Evolutionary conservation across 2,329 filamentous ascomycete species (phyloP), one percentile per base, ranked within the genome.

Genomic region (Diaporthe humulicola): DNA sequence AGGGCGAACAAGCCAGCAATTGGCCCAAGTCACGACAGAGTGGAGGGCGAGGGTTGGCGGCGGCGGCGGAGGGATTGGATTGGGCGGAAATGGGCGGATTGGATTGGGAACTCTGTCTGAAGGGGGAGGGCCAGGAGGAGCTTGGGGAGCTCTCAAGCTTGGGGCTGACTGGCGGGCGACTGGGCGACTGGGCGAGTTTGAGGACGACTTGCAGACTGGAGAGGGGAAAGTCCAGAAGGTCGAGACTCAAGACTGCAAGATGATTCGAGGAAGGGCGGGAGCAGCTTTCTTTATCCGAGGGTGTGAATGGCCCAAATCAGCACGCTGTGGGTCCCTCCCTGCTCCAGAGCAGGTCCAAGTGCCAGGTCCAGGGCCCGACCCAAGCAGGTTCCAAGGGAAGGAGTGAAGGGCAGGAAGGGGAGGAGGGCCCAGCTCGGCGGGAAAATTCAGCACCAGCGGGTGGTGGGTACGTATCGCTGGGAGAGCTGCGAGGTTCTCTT

Each of bases 251-350:
- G 57, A 64, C 22, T 69, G 70, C 57, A 75, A 75, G 73, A 73
- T 75, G 73, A 75, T 75, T 75, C 73, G 73, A 75, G 73, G 70
- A 75, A 75, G 73, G 73, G 73, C 70, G 70, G 73, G 73, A 71
- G 64, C 70, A 30, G 28, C 57, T 71, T 74, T 73, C 73, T 75
- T 75, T 75, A 75, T 75, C 69, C 70, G 61, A 66, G 61, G 40
- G 52, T 75, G 73, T 75, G 70, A 75, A 61, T 73, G 73, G 73
- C 54, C 36, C 73, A 69, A 75, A 73, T 69, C 73, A 75, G 73
- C 70, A 60, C 40, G 25, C 25, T 30, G 73, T 72, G 60, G 69
- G 73, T 30, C 25, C 70, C 56, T 71, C 42, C 70, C 42, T 60
- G 70, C 42, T 70, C 45, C 56, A 61, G 70, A 28, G 48, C 56